Conservation (phyloP, 352 stramenopile genomes). For the Peronospora farinosa region DNA sequence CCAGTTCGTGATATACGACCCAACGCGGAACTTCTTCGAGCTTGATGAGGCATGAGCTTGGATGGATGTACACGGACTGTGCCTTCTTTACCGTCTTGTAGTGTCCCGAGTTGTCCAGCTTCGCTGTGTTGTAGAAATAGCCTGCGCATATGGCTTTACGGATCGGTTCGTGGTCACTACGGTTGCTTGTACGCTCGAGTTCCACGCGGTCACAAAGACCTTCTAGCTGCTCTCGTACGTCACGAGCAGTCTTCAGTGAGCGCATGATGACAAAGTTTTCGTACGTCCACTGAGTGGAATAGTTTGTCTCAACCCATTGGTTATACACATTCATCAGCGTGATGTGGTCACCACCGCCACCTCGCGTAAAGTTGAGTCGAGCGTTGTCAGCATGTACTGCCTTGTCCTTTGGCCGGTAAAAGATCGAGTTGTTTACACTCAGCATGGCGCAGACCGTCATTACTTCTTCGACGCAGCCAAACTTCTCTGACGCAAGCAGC, state of each 20-base stretch:
- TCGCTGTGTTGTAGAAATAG: slow-evolving; percentile 99
- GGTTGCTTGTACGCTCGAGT: slow-evolving; percentile 86
- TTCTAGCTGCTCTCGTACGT: slow-evolving; percentile 98
- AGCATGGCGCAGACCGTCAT: slow-evolving; percentile 98
- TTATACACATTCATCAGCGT: slow-evolving; percentile 95
- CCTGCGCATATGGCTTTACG: slow-evolving; percentile 96
- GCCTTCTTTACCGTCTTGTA: slow-evolving; percentile 99
- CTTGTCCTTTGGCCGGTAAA: slow-evolving; percentile 98
- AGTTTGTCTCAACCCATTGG: slow-evolving; percentile 97
- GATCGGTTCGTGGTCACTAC: slow-evolving; percentile 89
- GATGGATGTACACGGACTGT: slow-evolving; percentile 97
- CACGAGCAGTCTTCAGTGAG: slow-evolving; percentile 95
- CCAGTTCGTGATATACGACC: slow-evolving; percentile 98
- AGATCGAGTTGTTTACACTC: slow-evolving; percentile 96
- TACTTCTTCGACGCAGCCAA: slow-evolving; percentile 90
- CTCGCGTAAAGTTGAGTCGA: slow-evolving; percentile 95
- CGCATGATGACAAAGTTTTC: slow-evolving; percentile 96
- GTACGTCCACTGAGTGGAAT: slow-evolving; percentile 94
- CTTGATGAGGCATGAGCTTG: slow-evolving; percentile 93
- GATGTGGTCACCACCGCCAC: slow-evolving; percentile 96
- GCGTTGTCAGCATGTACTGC: slow-evolving; percentile 97
- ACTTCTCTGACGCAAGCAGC: slow-evolving; percentile 88
- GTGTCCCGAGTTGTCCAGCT: slow-evolving; percentile 91
- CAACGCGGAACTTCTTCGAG: slow-evolving; percentile 88
- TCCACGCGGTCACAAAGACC: slow-evolving; percentile 98